Conservation (phyloP, 2,329 filamentous ascomycete genomes). For the Penicillium sp. region DNA sequence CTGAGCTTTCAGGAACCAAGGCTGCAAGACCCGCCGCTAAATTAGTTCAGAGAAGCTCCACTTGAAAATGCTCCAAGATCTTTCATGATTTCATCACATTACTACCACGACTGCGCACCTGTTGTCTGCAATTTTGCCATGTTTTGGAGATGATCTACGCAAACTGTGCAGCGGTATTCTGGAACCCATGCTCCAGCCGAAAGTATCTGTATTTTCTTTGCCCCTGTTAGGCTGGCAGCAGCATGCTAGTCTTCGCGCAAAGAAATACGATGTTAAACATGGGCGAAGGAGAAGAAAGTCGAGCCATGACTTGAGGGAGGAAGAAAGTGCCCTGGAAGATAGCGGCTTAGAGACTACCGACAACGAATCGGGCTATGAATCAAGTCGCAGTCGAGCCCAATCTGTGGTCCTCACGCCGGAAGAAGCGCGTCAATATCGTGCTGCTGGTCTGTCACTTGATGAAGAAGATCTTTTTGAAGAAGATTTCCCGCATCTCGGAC, state of each 20-base stretch:
- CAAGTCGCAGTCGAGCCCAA: slow-evolving; percentile 1
- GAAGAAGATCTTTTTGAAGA: slow-evolving; percentile 36
- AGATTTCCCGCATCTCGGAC: slow-evolving; percentile 37
- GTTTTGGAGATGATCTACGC: neutral
- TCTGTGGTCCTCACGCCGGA: slow-evolving; percentile 20
- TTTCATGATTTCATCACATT: no score
- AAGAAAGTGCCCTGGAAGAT: neutral
- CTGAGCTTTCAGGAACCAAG: neutral
- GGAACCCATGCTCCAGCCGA: slow-evolving; percentile 12
- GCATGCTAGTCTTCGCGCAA: slow-evolving; percentile 7
- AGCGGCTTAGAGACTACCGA: slow-evolving; percentile 9
- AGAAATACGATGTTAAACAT: slow-evolving; percentile 10
- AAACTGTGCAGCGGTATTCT: neutral
- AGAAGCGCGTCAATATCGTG: slow-evolving; percentile 17
- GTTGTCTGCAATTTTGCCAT: neutral
- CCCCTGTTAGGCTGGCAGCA: slow-evolving; percentile 14
- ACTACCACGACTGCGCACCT: neutral
- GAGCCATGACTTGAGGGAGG: slow-evolving; percentile 1
- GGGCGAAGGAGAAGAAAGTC: slow-evolving; percentile 5
- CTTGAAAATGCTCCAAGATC: neutral
- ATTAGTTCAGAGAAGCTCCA: neutral
- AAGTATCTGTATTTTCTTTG: slow-evolving; percentile 12
- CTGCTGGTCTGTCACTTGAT: slow-evolving; percentile 17
- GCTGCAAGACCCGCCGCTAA: neutral
- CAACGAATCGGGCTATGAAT: slow-evolving; percentile 8